Base-by-base conservation (phyloP, 257 asterid genomes). In the Gentiana straminea region DNA sequence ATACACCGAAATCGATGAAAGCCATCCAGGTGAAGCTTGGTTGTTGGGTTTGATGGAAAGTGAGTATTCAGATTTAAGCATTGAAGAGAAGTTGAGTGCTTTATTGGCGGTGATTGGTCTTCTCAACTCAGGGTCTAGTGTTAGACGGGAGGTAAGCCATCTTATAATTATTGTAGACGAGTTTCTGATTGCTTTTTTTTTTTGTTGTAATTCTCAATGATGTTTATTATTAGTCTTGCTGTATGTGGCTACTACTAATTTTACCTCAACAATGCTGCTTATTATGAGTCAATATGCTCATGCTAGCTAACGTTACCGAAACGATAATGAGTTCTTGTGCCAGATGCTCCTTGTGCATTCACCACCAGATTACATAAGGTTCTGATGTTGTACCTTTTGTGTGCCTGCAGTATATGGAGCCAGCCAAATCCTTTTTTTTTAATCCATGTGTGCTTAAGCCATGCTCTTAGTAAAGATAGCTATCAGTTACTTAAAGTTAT, bases 1-100 rank as follows among this genome's bases (percentile, higher is more conserved):
- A 53, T 64, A 65, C 61, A 71, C 79, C 59, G 99, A 85, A 82
- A 92, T 92, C 71, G 99, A 92, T 70, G 99, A 92, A 71, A 86
- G 99, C 87, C 78, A 86, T 74, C 77, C 94, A 41, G 98, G 95
- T 70, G 97, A 92, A 78, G 82, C 68, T 52, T 92, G 99, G 99
- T 61, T 83, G 72, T 70, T 86, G 63, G 97, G 95, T 65, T 79
- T 92, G 53, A 80, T 83, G 94, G 99, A 92, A 76, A 84, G 99
- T 63, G 99, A 86, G 75, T 88, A 92, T 84, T 80, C 97, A 66
- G 94, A 84, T 77, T 80, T 92, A 67, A 79, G 84, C 76, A 74
- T 81, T 60, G 94, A 82, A 60, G 97, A 88, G 85, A 92, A 86
- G 79, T 83, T 92, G 75, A 76, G 63, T 65, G 82, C 85, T 44